phyloP scores from a whole-genome alignment of 1,139 yeast species.

The Sugiyamaella xylanicola region DNA sequence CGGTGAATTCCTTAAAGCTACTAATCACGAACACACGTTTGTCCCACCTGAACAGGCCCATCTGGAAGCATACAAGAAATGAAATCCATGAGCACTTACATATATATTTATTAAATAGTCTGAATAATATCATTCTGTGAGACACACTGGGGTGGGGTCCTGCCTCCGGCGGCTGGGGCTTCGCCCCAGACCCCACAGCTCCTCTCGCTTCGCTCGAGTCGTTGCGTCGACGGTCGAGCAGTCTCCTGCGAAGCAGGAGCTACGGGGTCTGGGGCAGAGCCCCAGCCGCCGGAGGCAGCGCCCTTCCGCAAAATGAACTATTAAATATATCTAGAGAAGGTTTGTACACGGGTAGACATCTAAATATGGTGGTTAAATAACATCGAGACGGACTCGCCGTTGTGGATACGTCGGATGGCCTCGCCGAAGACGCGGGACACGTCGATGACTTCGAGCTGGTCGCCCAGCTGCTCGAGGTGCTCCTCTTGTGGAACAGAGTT shows the following conservation, averaged over 20 bases:
- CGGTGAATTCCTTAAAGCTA: slow-evolving; percentile 50
- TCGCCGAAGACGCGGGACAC: slow-evolving; percentile 88
- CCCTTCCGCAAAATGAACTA: no score
- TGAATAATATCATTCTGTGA: slow-evolving; percentile 5
- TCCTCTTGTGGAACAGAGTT: slow-evolving; percentile 86
- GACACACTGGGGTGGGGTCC: no score
- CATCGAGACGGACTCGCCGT: slow-evolving; percentile 95
- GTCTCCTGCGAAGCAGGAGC: not conserved
- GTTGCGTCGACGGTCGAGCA: no score
- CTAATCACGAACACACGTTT: slow-evolving; percentile 60
- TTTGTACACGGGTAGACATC: not conserved
- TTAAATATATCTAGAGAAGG: no score
- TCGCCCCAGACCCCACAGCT: not conserved
- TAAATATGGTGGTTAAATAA: slow-evolving; percentile 66
- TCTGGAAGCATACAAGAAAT: slow-evolving; percentile 46
- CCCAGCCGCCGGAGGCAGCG: not conserved
- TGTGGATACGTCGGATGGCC: slow-evolving; percentile 92
- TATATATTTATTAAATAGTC: slow-evolving; percentile 15
- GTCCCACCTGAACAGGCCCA: slow-evolving; percentile 54
- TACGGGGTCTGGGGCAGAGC: not conserved
- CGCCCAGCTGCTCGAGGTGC: slow-evolving; percentile 53
- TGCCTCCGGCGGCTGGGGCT: no score
- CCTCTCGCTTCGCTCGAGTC: no score
- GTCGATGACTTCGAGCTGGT: slow-evolving; percentile 77
- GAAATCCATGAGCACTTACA: not conserved